Evolutionary conservation across 805 yeast genomes (phyloP).

Genomic region (Cephaloascus albidus): DNA sequence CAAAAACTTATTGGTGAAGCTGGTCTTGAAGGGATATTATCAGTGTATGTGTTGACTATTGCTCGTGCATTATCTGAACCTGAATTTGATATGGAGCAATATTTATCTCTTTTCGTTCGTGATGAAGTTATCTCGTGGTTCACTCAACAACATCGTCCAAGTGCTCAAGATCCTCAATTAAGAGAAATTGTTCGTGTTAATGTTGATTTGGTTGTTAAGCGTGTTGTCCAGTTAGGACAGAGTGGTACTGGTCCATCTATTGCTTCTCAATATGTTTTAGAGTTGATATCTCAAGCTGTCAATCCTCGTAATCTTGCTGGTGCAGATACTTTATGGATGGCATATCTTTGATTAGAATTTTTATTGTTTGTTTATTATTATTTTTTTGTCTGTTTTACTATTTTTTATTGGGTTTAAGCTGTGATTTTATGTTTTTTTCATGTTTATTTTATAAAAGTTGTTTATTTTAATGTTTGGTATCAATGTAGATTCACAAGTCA

Average conservation of each 20-base stretch:
- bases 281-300: slow-evolving; percentile 88
- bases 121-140: slow-evolving; percentile 96
- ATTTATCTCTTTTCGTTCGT: slow-evolving; percentile 86
- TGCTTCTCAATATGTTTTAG: slow-evolving; percentile 84
- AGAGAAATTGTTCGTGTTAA: slow-evolving; percentile 82
- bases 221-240: slow-evolving; percentile 64
- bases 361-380: not conserved
- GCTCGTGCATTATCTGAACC: slow-evolving; percentile 88
- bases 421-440: not conserved
- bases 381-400: slow-evolving; percentile 1
- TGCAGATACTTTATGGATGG: slow-evolving; percentile 92
- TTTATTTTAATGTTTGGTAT: slow-evolving; percentile 1
- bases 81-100: slow-evolving; percentile 85
- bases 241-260: slow-evolving; percentile 56
- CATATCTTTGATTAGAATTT: slow-evolving; percentile 54
- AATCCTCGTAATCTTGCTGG: slow-evolving; percentile 90
- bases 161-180: slow-evolving; percentile 75
- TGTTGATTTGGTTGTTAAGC: slow-evolving; percentile 74
- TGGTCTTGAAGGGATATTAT: slow-evolving; percentile 85
- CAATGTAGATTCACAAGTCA: too few species aligned
- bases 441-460: slow-evolving; percentile 1
- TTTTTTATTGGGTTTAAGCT: too few species aligned
- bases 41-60: slow-evolving; percentile 75
- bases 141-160: slow-evolving; percentile 73
- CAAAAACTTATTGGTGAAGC: slow-evolving; percentile 91